These are phyloP conservation scores for Xylariaceae sp. DNA, from an alignment of 2,329 filamentous ascomycete genomes.

Conservation along the genomic window DNA sequence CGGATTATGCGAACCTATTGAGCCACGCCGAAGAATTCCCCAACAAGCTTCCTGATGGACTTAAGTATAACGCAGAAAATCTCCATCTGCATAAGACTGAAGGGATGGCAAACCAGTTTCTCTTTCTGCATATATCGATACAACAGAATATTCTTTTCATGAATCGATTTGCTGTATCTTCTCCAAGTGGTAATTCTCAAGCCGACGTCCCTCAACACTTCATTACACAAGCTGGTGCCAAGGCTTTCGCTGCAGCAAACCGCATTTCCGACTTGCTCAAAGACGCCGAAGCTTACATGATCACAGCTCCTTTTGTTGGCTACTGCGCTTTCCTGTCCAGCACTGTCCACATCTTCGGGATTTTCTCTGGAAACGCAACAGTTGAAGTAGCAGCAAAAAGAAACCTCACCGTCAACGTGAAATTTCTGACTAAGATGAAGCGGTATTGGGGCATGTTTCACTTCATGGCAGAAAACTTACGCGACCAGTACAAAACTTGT, in stretches of 20 bases:
- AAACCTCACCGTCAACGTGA: conserved; percentile 83
- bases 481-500: conserved; percentile 81
- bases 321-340: conserved; percentile 93
- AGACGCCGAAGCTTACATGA: conserved; percentile 74
- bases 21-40: conserved; percentile 70
- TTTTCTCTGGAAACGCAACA: conserved; percentile 78
- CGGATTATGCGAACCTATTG: conserved; percentile 69
- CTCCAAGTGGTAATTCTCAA: conserved; percentile 61
- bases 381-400: conserved; percentile 77
- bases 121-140: conserved; percentile 86
- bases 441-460: conserved; percentile 98
- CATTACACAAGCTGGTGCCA: conserved; percentile 68
- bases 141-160: conserved; percentile 90
- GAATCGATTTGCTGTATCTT: conserved; percentile 79
- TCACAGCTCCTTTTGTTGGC: conserved; percentile 88
- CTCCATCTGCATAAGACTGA: conserved; percentile 81
- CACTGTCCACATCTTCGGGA: conserved; percentile 89
- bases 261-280: conserved; percentile 81
- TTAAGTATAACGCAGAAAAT: conserved; percentile 80
- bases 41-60: conserved; percentile 62
- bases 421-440: conserved; percentile 92
- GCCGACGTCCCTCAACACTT: conserved; percentile 76
- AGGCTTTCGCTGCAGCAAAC: conserved; percentile 80
- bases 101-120: conserved; percentile 83
- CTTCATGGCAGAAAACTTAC: conserved; percentile 90